Evolutionary conservation across 2,329 filamentous ascomycete genomes (phyloP), one percentile per base, ranked within the genome.

Genomic region (Alternaria solani): DNA sequence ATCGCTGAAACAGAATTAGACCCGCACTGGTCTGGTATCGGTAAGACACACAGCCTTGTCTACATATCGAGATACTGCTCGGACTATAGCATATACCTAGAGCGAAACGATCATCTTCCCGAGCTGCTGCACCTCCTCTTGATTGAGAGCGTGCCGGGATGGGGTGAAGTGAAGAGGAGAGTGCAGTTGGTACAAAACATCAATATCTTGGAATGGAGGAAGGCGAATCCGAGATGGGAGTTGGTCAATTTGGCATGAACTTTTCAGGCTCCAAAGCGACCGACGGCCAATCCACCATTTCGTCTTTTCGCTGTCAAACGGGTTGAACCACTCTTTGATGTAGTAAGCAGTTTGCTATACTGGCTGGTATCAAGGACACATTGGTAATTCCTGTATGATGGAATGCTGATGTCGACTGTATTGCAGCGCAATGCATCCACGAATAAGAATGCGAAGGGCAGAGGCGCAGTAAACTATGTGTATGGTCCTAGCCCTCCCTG

Each of bases 31-130:
- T 18, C 32, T 20, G 44, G 51, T 9, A 14, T 39, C 2, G 51
- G 51, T 18, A 25, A 28, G 25, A 14, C 16, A 5, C 43, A 43
- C 6, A 36, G n/a, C 20, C 38, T 55, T 11, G 38, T 59, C 8
- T 59, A 55, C n/a, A 43, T 59, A 25, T 42, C 57, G 23, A 26
- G 57, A 14, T 44, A 38, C 30, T 59, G 49, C 18, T 20, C 7
- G 16, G n/a, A 38, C 2, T 18, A 41, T 39, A 34, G 3, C 16
- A 18, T 3, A 7, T 38, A 7, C 5, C 1, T 7, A 38, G 36
- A 38, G 16, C 16, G 6, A 16, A 16, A n/a, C 16, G 16, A 8
- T 8, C 2, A 4, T n/a, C 2, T 3, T 38, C 8, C 12, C 25
- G 47, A 46, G 36, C 14, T 5, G 18, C 39, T 52, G n/a, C n/a